Percentiles rank a stretch among this genome's conserved stretches.
These are phyloP conservation scores for Eimeria sp. DNA, from an alignment of 169 alveolate species.

Conservation along the genomic window DNA sequence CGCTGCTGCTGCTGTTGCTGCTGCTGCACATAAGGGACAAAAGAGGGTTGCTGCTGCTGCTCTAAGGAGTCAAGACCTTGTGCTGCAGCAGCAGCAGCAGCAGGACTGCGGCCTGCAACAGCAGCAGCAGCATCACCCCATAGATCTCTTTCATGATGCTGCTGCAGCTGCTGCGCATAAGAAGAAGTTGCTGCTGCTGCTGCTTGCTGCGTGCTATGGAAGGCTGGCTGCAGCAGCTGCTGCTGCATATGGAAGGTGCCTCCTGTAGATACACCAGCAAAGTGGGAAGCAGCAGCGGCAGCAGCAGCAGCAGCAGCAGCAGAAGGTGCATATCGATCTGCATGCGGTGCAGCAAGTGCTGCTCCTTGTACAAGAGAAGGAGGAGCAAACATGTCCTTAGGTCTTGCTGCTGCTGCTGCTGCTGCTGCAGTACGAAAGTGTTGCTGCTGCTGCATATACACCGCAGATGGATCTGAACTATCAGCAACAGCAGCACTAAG, in stretches of 20 bases:
- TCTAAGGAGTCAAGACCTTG: not conserved
- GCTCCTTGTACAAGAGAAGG: slow-evolving; percentile 21
- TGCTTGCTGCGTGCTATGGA: slow-evolving; percentile 10
- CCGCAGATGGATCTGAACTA: too few species aligned
- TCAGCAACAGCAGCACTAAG: not conserved
- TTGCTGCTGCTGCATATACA: too few species aligned
- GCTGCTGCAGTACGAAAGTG: too few species aligned
- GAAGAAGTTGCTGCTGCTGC: too few species aligned
- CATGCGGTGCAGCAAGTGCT: slow-evolving; percentile 1
- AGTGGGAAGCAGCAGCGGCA: slow-evolving; percentile 25
- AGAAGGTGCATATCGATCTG: not conserved
- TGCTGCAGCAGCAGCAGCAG: slow-evolving; percentile 50
- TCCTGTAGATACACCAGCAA: slow-evolving; percentile 2
- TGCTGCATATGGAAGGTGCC: slow-evolving; percentile 29
- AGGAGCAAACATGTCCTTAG: slow-evolving; percentile 9
- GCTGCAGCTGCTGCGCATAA: slow-evolving; percentile 47
- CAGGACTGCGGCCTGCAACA: not conserved
- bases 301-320: slow-evolving; percentile 4
- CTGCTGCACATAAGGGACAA: slow-evolving; percentile 8
- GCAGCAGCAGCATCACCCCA: slow-evolving; percentile 35
- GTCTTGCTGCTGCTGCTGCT: not conserved
- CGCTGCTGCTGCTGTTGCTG: slow-evolving; percentile 11
- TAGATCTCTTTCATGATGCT: slow-evolving; percentile 8
- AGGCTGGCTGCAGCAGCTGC: slow-evolving; percentile 57
- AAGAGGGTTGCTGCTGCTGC: slow-evolving; percentile 21